Percentiles rank a stretch among this genome's conserved stretches.
These are phyloP conservation scores for Cryptosporidium parvum DNA, from an alignment of 169 alveolate genomes.

Conservation along the genomic window DNA sequence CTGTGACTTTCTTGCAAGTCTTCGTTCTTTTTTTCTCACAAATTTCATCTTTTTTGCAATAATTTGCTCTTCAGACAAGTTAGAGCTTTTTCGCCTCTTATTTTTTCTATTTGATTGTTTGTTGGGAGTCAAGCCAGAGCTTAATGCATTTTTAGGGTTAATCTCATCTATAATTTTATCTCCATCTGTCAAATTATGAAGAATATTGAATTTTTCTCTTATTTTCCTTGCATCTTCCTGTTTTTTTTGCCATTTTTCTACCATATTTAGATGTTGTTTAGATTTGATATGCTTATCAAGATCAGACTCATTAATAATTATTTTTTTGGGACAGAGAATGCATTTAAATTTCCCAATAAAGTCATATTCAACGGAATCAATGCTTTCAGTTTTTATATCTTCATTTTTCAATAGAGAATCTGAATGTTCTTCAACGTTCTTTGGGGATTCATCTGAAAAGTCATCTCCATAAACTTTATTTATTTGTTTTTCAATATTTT, in stretches of 20 bases:
- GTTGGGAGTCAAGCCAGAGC: neutral
- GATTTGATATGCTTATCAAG: constrained; percentile 79
- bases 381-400: neutral
- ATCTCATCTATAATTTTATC: neutral
- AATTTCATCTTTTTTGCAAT: constrained; percentile 4
- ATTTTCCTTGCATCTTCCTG: constrained; percentile 21
- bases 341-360: constrained; percentile 79
- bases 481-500: constrained; percentile 31
- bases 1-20: constrained; percentile 1
- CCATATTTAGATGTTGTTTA: constrained; percentile 26
- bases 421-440: neutral
- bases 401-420: neutral
- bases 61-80: constrained; percentile 27
- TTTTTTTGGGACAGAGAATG: constrained; percentile 76
- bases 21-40: constrained; percentile 44
- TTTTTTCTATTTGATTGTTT: neutral
- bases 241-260: constrained; percentile 29
- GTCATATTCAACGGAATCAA: neutral
- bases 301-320: constrained; percentile 77
- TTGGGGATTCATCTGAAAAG: constrained; percentile 5
- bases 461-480: constrained; percentile 34
- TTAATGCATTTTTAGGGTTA: neutral
- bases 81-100: neutral
- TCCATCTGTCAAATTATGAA: constrained; percentile 11
- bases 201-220: constrained; percentile 29